These are phyloP conservation scores for Penicillium maclennaniae DNA, from an alignment of 495 filamentous ascomycete genomes.

Conservation along the genomic window DNA sequence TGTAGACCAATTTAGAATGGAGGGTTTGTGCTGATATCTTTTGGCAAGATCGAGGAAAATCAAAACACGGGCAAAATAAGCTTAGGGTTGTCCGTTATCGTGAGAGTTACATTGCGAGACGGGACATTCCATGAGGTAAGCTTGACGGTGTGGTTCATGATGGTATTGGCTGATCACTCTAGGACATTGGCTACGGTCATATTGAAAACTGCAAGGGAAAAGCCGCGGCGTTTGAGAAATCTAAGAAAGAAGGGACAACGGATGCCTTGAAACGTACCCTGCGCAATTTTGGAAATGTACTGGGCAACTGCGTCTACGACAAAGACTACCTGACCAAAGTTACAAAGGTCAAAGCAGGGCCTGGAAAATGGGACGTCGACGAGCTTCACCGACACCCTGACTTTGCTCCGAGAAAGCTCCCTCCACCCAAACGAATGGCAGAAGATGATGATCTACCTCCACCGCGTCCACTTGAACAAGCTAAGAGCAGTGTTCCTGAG, in stretches of 20 bases:
- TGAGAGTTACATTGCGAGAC: constrained; percentile 84
- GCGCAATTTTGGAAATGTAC: constrained; percentile 89
- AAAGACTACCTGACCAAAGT: constrained; percentile 86
- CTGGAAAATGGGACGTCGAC: constrained; percentile 65
- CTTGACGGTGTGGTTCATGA: background rate
- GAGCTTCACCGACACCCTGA: constrained; percentile 79
- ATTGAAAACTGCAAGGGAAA: constrained; percentile 95
- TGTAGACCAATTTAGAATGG: background rate
- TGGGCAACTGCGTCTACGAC: constrained; percentile 97
- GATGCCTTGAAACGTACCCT: constrained; percentile 88
- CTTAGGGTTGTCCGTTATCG: constrained; percentile 80
- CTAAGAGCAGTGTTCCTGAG: constrained; percentile 13
- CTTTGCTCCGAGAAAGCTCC: constrained; percentile 54
- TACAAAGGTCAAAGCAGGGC: constrained; percentile 69
- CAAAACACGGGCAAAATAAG: constrained; percentile 63
- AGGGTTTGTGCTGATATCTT: constrained; percentile 15
- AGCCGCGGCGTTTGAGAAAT: constrained; percentile 91
- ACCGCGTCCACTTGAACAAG: constrained; percentile 25
- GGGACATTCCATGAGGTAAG: constrained; percentile 84
- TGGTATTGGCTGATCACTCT: background rate
- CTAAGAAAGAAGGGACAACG: constrained; percentile 96
- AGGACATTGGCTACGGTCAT: constrained; percentile 92
- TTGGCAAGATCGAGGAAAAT: constrained; percentile 57
- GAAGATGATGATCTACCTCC: constrained; percentile 41
- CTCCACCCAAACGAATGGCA: constrained; percentile 30